Evolutionary conservation across 192 early-diverging fungal genomes (phyloP), one percentile per base, ranked within the genome.

Genomic region (Gorgonomyces haynaldii): DNA sequence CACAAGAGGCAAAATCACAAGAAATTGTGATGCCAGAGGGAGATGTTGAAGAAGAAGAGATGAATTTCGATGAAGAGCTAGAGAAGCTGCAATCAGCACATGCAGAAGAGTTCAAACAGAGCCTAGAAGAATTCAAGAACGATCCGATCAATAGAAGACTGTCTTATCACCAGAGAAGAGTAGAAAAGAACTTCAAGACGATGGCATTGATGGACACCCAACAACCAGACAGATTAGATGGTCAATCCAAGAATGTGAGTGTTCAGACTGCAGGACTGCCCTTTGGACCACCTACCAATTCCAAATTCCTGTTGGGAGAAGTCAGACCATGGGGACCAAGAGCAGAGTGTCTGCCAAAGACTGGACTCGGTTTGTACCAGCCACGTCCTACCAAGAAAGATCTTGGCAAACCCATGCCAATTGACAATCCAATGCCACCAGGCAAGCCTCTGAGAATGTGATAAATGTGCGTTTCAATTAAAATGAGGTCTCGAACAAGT

Each of bases 271-370:
- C 21, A 25, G 19, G 29, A 42, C 40, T 51, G 24, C 48, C 44
- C 12, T 57, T 50, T 32, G 59, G 36, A n/a, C 53, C 50, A 26
- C 16, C 38, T 17, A 44, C 37, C 7, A 53, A 54, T 20, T 48
- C 53, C 13, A 57, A 65, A 39, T 60, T 46, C 21, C 52, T 75
- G 0, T 53, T 75, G 21, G 54, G 57, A 12, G 72, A 75, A 35
- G 57, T 75, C 0, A 32, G 72, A 25, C 72, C 67, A 24, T 75
- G 72, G 72, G 72, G 72, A 8, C 8, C 45, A 6, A 52, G 59
- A 3, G 67, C 67, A 9, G 34, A 52, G 8, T 66, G 50, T 20
- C 32, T 67, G 12, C 67, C 67, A 16, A 53, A 57, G 30, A 72
- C 67, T 30, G 57, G 56, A 24, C 32, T 39, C 10, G 56, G 45